Percentiles rank a stretch among this genome's conserved stretches.
phyloP scores from a whole-genome alignment of 495 filamentous ascomycete genomes.

The Hypoxylon fragiforme region DNA sequence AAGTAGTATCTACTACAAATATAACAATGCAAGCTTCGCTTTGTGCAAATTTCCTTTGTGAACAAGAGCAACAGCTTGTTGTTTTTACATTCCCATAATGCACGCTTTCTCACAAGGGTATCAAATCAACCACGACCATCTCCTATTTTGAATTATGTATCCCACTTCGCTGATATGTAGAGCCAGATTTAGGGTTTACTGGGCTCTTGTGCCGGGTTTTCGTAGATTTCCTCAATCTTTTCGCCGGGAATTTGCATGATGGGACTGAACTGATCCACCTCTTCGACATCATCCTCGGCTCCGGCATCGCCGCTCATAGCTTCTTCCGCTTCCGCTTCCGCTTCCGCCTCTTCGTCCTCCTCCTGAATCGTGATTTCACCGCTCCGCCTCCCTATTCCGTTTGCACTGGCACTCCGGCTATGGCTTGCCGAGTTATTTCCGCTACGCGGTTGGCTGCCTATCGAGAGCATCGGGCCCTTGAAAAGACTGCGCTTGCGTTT shows the following conservation, averaged over 20 bases:
- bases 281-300: slow-evolving; percentile 57
- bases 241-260: slow-evolving; percentile 51
- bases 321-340: slow-evolving; percentile 65
- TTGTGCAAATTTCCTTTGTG: no score
- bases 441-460: slow-evolving; percentile 45
- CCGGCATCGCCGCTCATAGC: slow-evolving; percentile 33
- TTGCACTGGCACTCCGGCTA: slow-evolving; percentile 57
- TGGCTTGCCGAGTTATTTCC: slow-evolving; percentile 45
- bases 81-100: slow-evolving; percentile 12
- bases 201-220: slow-evolving; percentile 51
- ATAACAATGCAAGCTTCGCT: no score
- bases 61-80: slow-evolving; percentile 10
- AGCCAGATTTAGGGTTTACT: slow-evolving; percentile 12
- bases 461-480: slow-evolving; percentile 75
- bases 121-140: slow-evolving; percentile 5
- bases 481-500: slow-evolving; percentile 87
- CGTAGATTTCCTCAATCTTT: slow-evolving; percentile 58
- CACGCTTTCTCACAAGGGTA: slow-evolving; percentile 20
- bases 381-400: slow-evolving; percentile 56
- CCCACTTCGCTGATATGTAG: not conserved
- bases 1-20: no score
- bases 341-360: slow-evolving; percentile 70
- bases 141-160: slow-evolving; percentile 8
- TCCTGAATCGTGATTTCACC: slow-evolving; percentile 81
- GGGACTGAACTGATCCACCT: slow-evolving; percentile 69